Evolutionary conservation across 345 rosid species (phyloP).

Genomic region (Dipteronia sinensis): DNA sequence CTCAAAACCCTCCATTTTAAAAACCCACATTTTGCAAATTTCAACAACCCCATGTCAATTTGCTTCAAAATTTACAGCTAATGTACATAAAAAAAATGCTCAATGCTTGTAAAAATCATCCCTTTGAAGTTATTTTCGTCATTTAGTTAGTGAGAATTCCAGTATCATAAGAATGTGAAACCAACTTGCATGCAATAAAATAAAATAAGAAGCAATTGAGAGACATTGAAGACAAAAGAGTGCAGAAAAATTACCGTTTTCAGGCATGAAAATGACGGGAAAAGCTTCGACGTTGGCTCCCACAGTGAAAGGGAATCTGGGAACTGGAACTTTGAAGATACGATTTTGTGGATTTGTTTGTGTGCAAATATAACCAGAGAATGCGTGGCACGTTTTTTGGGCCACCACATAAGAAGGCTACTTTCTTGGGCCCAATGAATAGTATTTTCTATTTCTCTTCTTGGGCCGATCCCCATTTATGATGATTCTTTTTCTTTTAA

Average conservation of each 20-base stretch:
- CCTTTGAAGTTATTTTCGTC: not conserved
- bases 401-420: too few species aligned
- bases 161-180: not conserved
- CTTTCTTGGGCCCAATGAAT: too few species aligned
- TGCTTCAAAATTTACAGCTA: not conserved
- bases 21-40: not conserved
- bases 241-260: not conserved
- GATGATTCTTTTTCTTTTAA: too few species aligned
- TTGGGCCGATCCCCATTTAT: too few species aligned
- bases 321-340: not conserved
- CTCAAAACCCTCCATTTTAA: not conserved
- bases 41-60: not conserved
- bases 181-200: not conserved
- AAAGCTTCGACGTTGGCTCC: not conserved
- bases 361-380: not conserved
- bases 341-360: not conserved
- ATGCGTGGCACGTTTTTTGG: not conserved
- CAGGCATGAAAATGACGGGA: too few species aligned
- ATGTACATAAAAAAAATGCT: not conserved
- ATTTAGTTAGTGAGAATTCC: not conserved
- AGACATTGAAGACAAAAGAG: not conserved
- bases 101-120: not conserved
- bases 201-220: not conserved
- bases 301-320: slow-evolving; percentile 1
- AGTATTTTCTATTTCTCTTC: too few species aligned